phyloP scores from a whole-genome alignment of 2,329 filamentous ascomycete genomes.

The Diaporthe australafricana region DNA sequence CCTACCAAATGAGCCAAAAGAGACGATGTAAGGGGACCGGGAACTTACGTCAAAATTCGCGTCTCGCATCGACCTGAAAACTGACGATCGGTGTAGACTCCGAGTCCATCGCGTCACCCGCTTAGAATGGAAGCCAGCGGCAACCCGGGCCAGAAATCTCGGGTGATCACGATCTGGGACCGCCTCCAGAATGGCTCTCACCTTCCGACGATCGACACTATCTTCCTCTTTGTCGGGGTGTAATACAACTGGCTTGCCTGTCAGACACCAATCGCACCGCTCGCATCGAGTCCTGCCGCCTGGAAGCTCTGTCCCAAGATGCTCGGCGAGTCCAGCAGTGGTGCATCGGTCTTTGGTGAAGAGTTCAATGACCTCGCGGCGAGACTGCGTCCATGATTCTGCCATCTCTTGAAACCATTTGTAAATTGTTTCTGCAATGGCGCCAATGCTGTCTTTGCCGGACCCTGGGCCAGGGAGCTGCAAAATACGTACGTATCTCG shows the following conservation, averaged over 20 bases:
- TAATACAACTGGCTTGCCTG: not conserved
- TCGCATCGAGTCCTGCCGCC: not conserved
- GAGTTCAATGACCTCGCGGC: not conserved
- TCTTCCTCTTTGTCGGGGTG: no score
- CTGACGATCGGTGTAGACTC: not conserved
- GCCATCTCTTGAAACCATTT: rapidly evolving
- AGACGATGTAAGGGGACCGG: no score
- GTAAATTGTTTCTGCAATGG: not conserved
- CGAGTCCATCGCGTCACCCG: rapidly evolving
- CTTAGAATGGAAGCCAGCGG: not conserved
- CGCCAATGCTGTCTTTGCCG: not conserved
- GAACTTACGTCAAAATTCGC: not conserved
- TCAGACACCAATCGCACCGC: not conserved
- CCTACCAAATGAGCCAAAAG: not conserved
- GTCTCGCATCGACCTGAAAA: not conserved
- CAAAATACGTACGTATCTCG: not conserved
- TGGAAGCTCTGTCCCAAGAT: not conserved
- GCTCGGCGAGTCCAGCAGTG: not conserved
- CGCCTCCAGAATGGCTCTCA: not conserved
- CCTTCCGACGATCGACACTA: not conserved
- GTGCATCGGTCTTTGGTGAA: not conserved
- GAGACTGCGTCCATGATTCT: not conserved
- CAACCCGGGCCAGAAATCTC: not conserved
- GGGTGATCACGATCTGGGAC: not conserved
- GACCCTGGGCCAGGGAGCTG: not conserved